Evolutionary conservation across 257 asterid species (phyloP).

Genomic region (Capsicum rhomboideum): DNA sequence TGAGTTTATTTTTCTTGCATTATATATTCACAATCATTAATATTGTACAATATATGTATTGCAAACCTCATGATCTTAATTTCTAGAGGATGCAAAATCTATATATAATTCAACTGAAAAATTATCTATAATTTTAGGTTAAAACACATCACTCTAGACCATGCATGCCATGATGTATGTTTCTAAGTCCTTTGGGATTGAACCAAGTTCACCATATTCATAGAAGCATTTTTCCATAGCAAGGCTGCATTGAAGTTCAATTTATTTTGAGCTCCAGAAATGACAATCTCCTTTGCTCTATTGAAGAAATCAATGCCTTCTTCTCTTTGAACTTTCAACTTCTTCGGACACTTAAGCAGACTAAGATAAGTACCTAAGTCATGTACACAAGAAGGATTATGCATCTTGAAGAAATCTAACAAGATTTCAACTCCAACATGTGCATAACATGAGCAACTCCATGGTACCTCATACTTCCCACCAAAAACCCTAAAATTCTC

Average conservation of each 20-base stretch:
- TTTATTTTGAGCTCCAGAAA: not conserved
- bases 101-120: not conserved
- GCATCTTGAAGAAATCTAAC: slow-evolving; percentile 49
- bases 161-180: not conserved
- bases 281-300: slow-evolving; percentile 26
- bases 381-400: slow-evolving; percentile 62
- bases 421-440: slow-evolving; percentile 60
- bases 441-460: slow-evolving; percentile 52
- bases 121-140: not conserved
- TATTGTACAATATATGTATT: not conserved
- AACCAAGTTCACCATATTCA: slow-evolving; percentile 30
- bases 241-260: slow-evolving; percentile 7
- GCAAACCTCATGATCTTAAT: not conserved
- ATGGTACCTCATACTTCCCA: slow-evolving; percentile 28
- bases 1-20: not conserved
- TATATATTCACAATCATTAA: not conserved
- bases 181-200: slow-evolving; percentile 30
- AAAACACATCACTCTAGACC: not conserved
- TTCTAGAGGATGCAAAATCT: not conserved
- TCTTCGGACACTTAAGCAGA: slow-evolving; percentile 30
- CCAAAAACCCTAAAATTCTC: slow-evolving; percentile 42
- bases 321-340: slow-evolving; percentile 1
- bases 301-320: slow-evolving; percentile 13
- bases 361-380: slow-evolving; percentile 47
- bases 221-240: slow-evolving; percentile 29